A percentile compares a stretch with the other conserved stretches of the same genome.
These are phyloP conservation scores for Aspergillus quadrilineatus DNA, from an alignment of 2,329 filamentous ascomycete genomes.

Conservation along the genomic window DNA sequence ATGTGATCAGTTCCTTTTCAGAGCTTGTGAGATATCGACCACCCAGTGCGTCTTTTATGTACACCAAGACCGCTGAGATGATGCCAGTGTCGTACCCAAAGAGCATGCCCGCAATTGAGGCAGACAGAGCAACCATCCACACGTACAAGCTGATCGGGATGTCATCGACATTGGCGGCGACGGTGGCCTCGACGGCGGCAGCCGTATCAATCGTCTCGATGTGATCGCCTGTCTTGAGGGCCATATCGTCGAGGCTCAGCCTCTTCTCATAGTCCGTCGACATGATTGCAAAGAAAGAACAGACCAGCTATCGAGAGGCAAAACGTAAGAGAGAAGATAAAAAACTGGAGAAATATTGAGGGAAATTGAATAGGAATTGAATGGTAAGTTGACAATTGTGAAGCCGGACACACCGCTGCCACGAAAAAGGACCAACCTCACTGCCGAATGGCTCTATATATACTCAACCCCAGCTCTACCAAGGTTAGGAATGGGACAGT, in stretches of 20 bases:
- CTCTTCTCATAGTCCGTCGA: constrained; percentile 2
- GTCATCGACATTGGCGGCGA: constrained; percentile 30
- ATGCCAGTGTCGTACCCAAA: constrained; percentile 50
- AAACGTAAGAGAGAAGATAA: neutral
- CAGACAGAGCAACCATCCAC: constrained; percentile 41
- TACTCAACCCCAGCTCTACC: neutral
- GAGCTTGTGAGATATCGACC: constrained; percentile 38
- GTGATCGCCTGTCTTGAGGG: constrained; percentile 8
- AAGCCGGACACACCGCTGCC: neutral
- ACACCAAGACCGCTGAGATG: constrained; percentile 47
- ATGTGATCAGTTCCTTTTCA: constrained; percentile 55
- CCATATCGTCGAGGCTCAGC: constrained; percentile 5
- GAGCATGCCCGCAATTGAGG: constrained; percentile 32
- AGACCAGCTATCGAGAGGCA: neutral
- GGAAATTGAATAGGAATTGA: neutral
- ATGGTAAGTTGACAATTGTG: neutral
- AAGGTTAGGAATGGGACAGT: neutral
- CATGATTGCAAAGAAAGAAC: neutral
- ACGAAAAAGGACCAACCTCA: neutral
- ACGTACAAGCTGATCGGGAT: constrained; percentile 40
- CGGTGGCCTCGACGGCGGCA: constrained; percentile 7
- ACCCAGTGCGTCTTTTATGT: constrained; percentile 37
- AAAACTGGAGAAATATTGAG: neutral
- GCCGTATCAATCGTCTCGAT: constrained; percentile 12
- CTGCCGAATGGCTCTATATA: constrained; percentile 2